Base-by-base conservation (phyloP, 352 stramenopile species). In the Phytophthora citricola region DNA sequence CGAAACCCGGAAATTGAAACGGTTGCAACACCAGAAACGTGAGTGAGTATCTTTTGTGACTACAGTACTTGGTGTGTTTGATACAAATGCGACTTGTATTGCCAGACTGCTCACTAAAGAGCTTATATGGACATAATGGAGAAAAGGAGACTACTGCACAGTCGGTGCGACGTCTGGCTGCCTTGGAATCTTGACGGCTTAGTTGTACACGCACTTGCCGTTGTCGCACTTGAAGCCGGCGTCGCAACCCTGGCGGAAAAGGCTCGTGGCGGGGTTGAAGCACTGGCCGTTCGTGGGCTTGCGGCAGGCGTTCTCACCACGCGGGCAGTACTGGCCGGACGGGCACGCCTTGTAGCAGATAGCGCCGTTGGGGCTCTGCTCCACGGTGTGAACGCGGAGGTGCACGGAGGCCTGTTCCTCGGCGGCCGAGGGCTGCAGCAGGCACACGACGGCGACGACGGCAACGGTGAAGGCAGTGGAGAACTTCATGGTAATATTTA, bases 211-310 rank as follows among this genome's bases (percentile, higher is more conserved):
- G 43, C 70, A 78, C 53, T 75, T 72, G 60, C 58, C 54, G 47
- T 72, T 66, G 24, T n/a, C 47, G 52, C 70, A 78, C 57, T 60
- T 68, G 65, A 78, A 78, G n/a, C 66, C 71, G 3, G 51, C 4
- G 29, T 49, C 57, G 45, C 71, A 78, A 32, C 46, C 58, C 5
- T 41, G 5, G 12, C 53, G 44, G 54, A 68, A 79, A 20, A 55
- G 32, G 34, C 61, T 57, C 17, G 66, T 79, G 27, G 71, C 71
- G 7, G 71, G 66, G 47, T 79, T 79, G 58, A 79, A 75, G 62
- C 71, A 73, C 58, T 71, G 38, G 44, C 27, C 45, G 15, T 34
- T 39, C 2, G 40, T 47, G 2, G 66, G 60, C 2, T 52, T 17
- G n/a, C 61, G 61, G 58, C 71, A 78, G 4, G 36, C 40, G 39